Conservation (phyloP, 2,329 filamentous ascomycete species). For the Alternaria ethzedia region DNA sequence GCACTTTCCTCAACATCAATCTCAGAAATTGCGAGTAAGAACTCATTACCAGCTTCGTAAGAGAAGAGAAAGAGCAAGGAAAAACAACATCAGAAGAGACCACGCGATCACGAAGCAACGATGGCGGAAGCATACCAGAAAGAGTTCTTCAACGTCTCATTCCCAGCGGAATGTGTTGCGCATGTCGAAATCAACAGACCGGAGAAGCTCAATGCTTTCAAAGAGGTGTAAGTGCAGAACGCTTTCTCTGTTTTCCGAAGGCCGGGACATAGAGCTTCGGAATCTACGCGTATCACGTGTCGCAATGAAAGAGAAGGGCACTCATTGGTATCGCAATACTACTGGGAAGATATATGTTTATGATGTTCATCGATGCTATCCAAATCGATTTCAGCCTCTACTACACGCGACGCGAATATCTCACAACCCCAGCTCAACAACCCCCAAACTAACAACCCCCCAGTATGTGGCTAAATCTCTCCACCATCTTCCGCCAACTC, state of each 20-base stretch:
- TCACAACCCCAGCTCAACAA: too few relatives aligned
- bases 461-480: slow-evolving; percentile 85
- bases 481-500: slow-evolving; percentile 72
- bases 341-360: too few relatives aligned
- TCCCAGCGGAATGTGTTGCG: slow-evolving; percentile 75
- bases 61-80: slow-evolving; percentile 15
- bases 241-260: background rate
- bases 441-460: background rate
- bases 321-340: too few relatives aligned
- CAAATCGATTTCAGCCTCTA: too few relatives aligned
- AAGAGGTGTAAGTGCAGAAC: slow-evolving; percentile 61
- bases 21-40: rapidly evolving
- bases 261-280: background rate
- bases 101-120: background rate
- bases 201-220: slow-evolving; percentile 86
- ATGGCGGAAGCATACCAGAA: slow-evolving; percentile 54
- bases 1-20: rapidly evolving
- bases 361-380: too few relatives aligned
- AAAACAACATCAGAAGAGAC: background rate
- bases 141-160: slow-evolving; percentile 76
- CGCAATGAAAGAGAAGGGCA: background rate
- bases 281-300: background rate
- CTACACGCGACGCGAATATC: too few relatives aligned
- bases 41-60: background rate
- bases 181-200: slow-evolving; percentile 92